Evolutionary conservation across 371 early-diverging fungal species (phyloP), one percentile per base, ranked within the genome.

Genomic region (Funneliformis caledonium): DNA sequence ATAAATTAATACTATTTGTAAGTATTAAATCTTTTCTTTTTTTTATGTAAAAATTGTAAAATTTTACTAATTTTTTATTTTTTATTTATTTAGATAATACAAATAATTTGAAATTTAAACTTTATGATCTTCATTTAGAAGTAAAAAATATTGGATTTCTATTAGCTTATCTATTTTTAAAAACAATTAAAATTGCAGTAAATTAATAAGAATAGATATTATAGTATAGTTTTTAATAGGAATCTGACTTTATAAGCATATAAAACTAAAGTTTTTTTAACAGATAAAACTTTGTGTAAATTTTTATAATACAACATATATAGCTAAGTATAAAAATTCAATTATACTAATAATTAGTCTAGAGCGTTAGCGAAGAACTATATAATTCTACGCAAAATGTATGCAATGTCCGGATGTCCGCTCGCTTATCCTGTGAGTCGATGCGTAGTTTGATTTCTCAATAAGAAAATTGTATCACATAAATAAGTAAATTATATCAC

Each of bases 241-340:
- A 47, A 47, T 47, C 9, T 9, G 47, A 9, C 1, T 47, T 47
- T 9, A 9, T 47, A 47, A 47, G 9, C 1, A 47, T 9, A 47
- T 47, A 47, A 12, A 72, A 47, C 14, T 7, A 16, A 22, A 73
- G 22, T 73, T 73, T 22, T 59, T 73, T 59, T 73, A n/a, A 73
- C 56, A 4, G 26, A 73, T 52, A 73, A 72, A 14, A 48, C 50
- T 73, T 50, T n/a, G 43, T 16, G 19, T 48, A 72, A 47, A 72
- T 72, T 16, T 50, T n/a, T 26, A 48, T 48, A 0, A 48, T 48
- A 1, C 43, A 19, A 48, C 48, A 16, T 50, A 19, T 14, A 19
- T 72, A 48, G 72, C n/a, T 9, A n/a, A 33, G 19, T n/a, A 45
- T 22, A 45, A 72, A 72, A 47, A 48, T 45, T 72, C 50, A 72